phyloP scores from a whole-genome alignment of 805 yeast species.

The Yarrowia sp. region DNA sequence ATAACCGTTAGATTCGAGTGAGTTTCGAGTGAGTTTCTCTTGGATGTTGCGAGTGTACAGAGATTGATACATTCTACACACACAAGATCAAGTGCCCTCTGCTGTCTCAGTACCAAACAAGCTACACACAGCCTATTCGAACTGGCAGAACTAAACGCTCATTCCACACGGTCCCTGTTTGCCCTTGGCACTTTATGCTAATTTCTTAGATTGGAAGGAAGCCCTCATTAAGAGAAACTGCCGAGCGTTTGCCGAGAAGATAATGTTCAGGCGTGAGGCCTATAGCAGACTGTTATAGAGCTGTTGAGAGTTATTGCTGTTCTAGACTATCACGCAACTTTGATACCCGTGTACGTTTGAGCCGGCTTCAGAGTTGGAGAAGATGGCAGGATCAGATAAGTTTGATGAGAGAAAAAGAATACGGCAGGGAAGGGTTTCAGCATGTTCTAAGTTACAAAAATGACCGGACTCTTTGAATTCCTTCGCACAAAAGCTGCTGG shows the following conservation, averaged over 20 bases:
- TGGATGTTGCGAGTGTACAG: too few species aligned
- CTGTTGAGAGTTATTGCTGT: too few species aligned
- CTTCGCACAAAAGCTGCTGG: too few species aligned
- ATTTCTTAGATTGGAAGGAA: background rate
- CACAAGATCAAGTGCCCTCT: too few species aligned
- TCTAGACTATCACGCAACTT: background rate
- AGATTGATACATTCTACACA: too few species aligned
- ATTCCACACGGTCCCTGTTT: constrained; percentile 5
- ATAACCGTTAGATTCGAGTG: too few species aligned
- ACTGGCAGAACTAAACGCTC: constrained; percentile 6
- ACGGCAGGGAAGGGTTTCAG: too few species aligned
- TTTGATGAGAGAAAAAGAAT: background rate
- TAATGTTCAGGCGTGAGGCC: background rate
- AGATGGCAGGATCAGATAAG: constrained; percentile 3
- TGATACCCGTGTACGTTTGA: background rate
- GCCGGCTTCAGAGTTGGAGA: background rate
- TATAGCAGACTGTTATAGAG: too few species aligned
- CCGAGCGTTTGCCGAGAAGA: background rate
- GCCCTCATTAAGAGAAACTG: background rate
- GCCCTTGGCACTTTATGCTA: constrained; percentile 9
- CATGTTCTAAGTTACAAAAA: too few species aligned
- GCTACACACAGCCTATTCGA: background rate
- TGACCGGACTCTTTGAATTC: too few species aligned
- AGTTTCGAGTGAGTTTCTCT: too few species aligned
- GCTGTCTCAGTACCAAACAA: too few species aligned